Conservation (phyloP, 2,329 filamentous ascomycete genomes). For the Talaromyces rugulosus region DNA sequence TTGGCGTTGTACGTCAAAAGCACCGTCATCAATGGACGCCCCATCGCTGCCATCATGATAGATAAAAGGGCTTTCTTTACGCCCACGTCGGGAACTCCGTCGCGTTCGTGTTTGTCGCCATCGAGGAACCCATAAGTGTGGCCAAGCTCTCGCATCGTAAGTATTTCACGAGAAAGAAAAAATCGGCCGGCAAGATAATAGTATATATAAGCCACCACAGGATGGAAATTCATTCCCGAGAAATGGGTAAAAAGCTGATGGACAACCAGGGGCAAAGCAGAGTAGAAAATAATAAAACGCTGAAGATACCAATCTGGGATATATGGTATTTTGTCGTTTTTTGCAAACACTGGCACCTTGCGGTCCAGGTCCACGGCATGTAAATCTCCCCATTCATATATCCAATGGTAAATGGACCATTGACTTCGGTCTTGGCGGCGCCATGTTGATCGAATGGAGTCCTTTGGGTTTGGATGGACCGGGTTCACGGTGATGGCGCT, state of each 20-base stretch:
- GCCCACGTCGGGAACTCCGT: slow-evolving; percentile 36
- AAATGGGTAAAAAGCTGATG: slow-evolving; percentile 29
- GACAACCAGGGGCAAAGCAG: slow-evolving; percentile 28
- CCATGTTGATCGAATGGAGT: slow-evolving; percentile 37
- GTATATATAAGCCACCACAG: slow-evolving; percentile 26
- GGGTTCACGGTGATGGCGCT: neutral
- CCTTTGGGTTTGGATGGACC: slow-evolving; percentile 17
- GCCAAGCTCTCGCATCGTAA: slow-evolving; percentile 29
- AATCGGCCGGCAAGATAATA: slow-evolving; percentile 33
- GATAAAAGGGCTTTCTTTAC: slow-evolving; percentile 26
- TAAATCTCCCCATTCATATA: slow-evolving; percentile 22
- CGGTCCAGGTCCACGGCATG: slow-evolving; percentile 21
- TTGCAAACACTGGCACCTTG: slow-evolving; percentile 30
- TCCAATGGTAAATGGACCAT: slow-evolving; percentile 26
- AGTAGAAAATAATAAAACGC: slow-evolving; percentile 33
- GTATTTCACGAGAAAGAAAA: slow-evolving; percentile 32
- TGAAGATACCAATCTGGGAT: slow-evolving; percentile 28
- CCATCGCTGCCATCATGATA: slow-evolving; percentile 24
- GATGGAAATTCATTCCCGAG: slow-evolving; percentile 24
- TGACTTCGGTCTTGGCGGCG: slow-evolving; percentile 15
- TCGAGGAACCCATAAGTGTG: slow-evolving; percentile 37
- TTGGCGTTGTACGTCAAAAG: slow-evolving; percentile 19
- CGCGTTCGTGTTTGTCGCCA: slow-evolving; percentile 38
- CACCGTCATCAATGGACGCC: slow-evolving; percentile 25
- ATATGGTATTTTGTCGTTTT: slow-evolving; percentile 36